Evolutionary conservation across 768 basidiomycete genomes (phyloP).

Genomic region (Hirschioporus abietinus): DNA sequence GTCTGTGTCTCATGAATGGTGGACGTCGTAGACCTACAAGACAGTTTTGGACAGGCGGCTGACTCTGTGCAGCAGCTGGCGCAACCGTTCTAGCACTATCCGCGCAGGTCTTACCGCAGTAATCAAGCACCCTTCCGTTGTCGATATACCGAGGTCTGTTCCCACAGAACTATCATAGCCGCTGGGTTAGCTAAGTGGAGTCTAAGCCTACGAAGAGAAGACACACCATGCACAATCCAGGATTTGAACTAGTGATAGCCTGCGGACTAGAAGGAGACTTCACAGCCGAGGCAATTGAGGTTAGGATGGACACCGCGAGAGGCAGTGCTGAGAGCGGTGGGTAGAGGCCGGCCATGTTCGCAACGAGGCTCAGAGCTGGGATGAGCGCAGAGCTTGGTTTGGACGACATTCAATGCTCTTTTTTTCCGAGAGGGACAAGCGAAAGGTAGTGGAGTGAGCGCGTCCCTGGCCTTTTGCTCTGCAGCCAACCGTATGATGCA

Average conservation of each 20-base stretch:
- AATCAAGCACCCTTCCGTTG: background rate
- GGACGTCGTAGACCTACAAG: background rate
- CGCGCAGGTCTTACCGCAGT: constrained; percentile 1
- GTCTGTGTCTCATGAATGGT: no score
- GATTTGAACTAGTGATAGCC: background rate
- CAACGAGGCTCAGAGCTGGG: background rate
- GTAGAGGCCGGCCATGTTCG: background rate
- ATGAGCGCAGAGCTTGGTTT: background rate
- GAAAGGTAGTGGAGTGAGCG: background rate
- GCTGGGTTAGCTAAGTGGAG: no score
- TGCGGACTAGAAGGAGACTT: background rate
- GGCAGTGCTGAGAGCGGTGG: background rate
- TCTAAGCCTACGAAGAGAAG: background rate
- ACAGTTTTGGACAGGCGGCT: background rate
- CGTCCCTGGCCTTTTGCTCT: background rate
- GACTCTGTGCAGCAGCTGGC: background rate
- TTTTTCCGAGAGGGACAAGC: background rate
- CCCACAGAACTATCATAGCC: background rate
- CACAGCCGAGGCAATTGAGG: background rate
- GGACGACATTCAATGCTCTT: background rate
- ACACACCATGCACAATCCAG: background rate
- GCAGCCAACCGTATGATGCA: background rate
- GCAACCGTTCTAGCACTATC: background rate
- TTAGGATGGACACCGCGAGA: background rate
- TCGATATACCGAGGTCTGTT: background rate